Base-by-base conservation (phyloP, 116 monocot species). In the Trichopus zeylanicus region DNA sequence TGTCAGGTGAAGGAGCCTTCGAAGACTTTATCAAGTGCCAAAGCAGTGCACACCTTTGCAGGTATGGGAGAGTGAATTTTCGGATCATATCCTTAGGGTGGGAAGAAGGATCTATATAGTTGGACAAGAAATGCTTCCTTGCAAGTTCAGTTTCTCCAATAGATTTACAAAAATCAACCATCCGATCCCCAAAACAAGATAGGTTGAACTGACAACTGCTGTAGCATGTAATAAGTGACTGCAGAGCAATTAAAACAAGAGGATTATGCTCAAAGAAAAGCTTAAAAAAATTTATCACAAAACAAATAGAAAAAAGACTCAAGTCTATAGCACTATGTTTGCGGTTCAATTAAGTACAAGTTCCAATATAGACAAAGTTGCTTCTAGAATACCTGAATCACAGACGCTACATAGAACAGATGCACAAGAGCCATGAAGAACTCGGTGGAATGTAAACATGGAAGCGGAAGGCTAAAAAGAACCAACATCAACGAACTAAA, bases 191-290 rank as follows among this genome's bases (percentile, higher is more conserved):
- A 57, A 84, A 70, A 63, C 60, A 66, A 65, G 81, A 77, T 49
- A 47, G 61, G 16, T 80, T 78, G 78, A 82, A 77, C 30, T 58
- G 47, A 26, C 65, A 63, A 35, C 69, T 64, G 55, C 64, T 46
- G 63, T 92, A 79, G 73, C 87, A 99, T 53, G 92, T 83, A 38
- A 99, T 75, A 53, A 99, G 33, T 26, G 88, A 82, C 99, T 98
- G 81, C 64, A 79, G 67, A 61, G 26, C 8, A 67, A 58, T 1
- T 51, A 37, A 28, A 26, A n/a, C 27, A 28, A 70, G 20, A 65
- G 18, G 37, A 68, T 22, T 19, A 31, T 4, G 15, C 46, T 54
- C 48, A 7, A 24, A 19, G 42, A 58, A 59, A 1, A 29, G 25
- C 2, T 26, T 46, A 19, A 52, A 56, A 32, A 4, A 49, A 49